Base-by-base conservation (phyloP, 179 eudicot genomes). In the Pouteria campechiana region DNA sequence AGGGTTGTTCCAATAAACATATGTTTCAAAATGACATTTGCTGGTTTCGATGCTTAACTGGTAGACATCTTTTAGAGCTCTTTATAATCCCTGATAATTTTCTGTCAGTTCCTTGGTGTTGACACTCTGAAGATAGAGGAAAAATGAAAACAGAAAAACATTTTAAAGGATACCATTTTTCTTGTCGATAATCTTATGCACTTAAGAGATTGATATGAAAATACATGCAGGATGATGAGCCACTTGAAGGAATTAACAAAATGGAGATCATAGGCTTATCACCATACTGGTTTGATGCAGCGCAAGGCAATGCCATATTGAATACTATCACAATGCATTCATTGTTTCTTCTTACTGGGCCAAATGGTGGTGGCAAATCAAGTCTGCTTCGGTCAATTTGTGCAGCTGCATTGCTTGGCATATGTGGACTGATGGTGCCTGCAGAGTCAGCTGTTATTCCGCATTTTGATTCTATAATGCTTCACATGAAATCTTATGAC, bases 301-400 rank as follows among this genome's bases (percentile, higher is more conserved):
- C 83, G 20, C 76, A 86, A 76, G 95, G 94, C 25, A 69, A 72
- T 45, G 93, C 95, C 28, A 84, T 90, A 35, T 61, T 58, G 25
- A 90, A 90, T 47, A 72, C 74, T 49, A 71, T 86, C 16, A 72
- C 63, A 41, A 86, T 90, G 98, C 70, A 75, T 42, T 90, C 98
- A 25, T 57, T 90, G 48, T 82, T 86, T 65, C 80, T 90, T 49
- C 61, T 90, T 42, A 90, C 98, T 20, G 98, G 98, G 58, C 98
- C 98, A 7, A 90, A 90, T 37, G 98, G 98, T 24, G 98, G 98
- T 48, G 98, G 98, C 34, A 86, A 90, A 73, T 90, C 98, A 45
- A 90, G 98, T 58, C 68, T 90, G 52, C 73, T 90, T 41, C 74
- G 98, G 53, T 79, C 98, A 35, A 72, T 84, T 44, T 90, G 95